Conservation (phyloP, 495 filamentous ascomycete genomes). For the Lasiosphaeris hirsuta region DNA sequence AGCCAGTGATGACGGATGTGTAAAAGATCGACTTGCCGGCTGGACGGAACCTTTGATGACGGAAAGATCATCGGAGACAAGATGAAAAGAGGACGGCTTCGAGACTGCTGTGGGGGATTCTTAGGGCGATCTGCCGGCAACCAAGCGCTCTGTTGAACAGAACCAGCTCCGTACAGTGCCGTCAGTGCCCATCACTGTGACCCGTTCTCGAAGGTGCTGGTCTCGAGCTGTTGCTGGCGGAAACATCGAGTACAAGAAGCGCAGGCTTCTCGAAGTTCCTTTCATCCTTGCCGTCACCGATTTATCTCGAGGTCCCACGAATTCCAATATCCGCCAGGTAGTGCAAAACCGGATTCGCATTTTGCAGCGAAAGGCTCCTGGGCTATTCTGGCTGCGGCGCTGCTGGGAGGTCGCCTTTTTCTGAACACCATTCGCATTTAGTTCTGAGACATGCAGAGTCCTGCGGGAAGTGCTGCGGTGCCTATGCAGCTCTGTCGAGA, state of each 20-base stretch:
- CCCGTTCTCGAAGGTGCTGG: not conserved
- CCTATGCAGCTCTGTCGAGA: conserved; percentile 14
- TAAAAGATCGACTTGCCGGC: conserved; percentile 1
- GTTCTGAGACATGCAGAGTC: conserved; percentile 27
- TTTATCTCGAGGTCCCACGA: too few species aligned
- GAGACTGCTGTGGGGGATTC: not conserved
- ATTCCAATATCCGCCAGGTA: too few species aligned
- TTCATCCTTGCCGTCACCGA: too few species aligned
- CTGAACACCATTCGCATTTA: conserved; percentile 15
- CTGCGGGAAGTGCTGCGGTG: conserved; percentile 24
- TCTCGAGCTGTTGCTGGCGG: too few species aligned
- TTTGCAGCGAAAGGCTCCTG: not conserved
- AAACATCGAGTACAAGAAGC: too few species aligned
- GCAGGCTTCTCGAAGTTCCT: too few species aligned
- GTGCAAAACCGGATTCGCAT: too few species aligned
- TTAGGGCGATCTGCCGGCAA: conserved; percentile 3
- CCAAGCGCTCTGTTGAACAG: not conserved
- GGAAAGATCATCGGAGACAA: conserved; percentile 11
- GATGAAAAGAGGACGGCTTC: not conserved
- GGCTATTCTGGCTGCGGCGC: not conserved
- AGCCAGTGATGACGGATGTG: not conserved
- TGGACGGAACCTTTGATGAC: conserved; percentile 4
- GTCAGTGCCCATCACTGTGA: conserved; percentile 13
- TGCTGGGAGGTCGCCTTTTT: conserved; percentile 15
- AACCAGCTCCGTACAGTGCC: conserved; percentile 16